Evolutionary conservation across 257 asterid genomes (phyloP).

Genomic region (Jaltomata sinuosa): DNA sequence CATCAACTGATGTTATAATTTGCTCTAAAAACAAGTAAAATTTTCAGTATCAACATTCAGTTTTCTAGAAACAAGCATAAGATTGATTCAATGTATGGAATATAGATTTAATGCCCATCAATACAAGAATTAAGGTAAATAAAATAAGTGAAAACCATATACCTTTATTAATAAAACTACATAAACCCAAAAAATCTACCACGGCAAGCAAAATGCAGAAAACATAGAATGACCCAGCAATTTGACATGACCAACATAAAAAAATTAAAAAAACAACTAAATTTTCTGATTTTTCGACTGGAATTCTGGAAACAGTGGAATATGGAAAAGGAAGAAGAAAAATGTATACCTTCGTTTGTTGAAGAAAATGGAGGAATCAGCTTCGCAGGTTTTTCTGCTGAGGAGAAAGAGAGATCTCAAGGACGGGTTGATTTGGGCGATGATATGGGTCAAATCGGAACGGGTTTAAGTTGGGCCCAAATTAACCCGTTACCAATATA

Average conservation of each 20-base stretch:
- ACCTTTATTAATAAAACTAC: background rate
- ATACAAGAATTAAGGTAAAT: background rate
- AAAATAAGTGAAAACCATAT: background rate
- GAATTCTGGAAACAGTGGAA: too few relatives aligned
- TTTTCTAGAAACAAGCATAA: background rate
- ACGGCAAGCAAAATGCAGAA: background rate
- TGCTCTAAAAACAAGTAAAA: background rate
- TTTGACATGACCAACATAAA: background rate
- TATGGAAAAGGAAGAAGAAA: too few relatives aligned
- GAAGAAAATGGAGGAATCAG: background rate
- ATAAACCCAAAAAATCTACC: background rate
- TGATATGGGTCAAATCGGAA: background rate
- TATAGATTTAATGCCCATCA: background rate
- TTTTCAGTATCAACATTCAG: background rate
- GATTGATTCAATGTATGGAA: background rate
- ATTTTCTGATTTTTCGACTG: background rate
- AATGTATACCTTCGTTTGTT: background rate
- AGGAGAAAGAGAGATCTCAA: background rate
- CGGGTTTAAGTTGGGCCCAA: background rate
- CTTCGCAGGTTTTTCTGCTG: background rate
- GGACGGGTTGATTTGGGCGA: too few relatives aligned
- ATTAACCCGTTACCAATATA: background rate
- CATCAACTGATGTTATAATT: background rate
- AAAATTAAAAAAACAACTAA: background rate
- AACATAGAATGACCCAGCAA: background rate